Evolutionary conservation across 805 yeast species (phyloP), one percentile per base, ranked within the genome.

Genomic region (Candida morakotiae): DNA sequence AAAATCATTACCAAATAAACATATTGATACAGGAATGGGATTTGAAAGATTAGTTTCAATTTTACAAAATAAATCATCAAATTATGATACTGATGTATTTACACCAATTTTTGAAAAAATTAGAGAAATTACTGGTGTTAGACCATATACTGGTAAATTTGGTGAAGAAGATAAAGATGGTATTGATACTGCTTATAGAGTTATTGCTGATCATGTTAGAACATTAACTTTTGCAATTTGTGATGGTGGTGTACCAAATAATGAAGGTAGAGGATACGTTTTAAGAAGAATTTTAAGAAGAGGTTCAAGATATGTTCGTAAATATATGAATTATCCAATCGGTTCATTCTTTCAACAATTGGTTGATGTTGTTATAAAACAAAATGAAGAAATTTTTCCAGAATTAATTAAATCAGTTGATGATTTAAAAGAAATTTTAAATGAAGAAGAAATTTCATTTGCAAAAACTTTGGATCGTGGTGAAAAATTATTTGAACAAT

Each of bases 171-270:
- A 91, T 54, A 73, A 59, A 22, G 98, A 93, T 56, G 98, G 97
- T 59, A 78, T 93, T 47, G 99, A 93, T 59, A 93, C 97, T 30
- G 98, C 98, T 37, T 93, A 93, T 71, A 80, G 99, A 63, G 98
- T 93, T 30, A 77, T 93, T 50, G 98, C 98, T 39, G 99, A 93
- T 67, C 99, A 93, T 60, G 97, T 93, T 25, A 83, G 99, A 67
- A 93, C 99, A 18, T 75, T 93, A 59, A 87, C 96, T 2, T 87
- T 93, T 63, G 97, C 99, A 34, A 74, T 93, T 42, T 86, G 95
- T 27, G 99, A 93, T 62, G 99, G 99, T 55, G 99, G 98, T 56
- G 97, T 93, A 40, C 99, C 99, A 57, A 93, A 93, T 68, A 93
- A 89, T 56, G 98, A 93, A 59, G 99, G 99, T 53, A 83, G 98